Evolutionary conservation across 208 protist species (phyloP).

Genomic region (Porcisia hertigi): DNA sequence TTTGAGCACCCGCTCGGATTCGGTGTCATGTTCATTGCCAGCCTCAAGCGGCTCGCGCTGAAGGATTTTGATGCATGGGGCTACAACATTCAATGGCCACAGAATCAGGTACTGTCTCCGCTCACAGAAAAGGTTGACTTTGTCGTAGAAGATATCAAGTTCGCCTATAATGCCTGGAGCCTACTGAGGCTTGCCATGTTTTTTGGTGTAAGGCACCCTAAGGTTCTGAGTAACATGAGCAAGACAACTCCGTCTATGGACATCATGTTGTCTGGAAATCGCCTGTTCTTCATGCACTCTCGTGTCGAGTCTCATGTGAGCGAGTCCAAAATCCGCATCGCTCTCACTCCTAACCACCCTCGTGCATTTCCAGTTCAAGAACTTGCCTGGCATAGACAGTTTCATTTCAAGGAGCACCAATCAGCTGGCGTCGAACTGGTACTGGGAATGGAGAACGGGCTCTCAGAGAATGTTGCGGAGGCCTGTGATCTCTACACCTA

Average conservation of each 20-base stretch:
- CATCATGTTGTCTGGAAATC: conserved; percentile 61
- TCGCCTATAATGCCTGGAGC: conserved; percentile 88
- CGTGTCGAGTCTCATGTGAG: conserved; percentile 30
- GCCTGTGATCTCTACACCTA: conserved; percentile 62
- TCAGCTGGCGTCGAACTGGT: conserved; percentile 57
- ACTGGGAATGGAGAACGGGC: conserved; percentile 86
- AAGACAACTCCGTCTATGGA: conserved; percentile 75
- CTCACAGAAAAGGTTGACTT: conserved; percentile 45
- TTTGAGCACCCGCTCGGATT: neutral
- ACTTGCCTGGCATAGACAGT: conserved; percentile 38
- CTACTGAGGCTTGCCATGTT: conserved; percentile 78
- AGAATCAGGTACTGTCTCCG: conserved; percentile 27
- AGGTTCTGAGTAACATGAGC: conserved; percentile 55
- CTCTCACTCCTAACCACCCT: conserved; percentile 66
- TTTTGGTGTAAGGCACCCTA: conserved; percentile 65
- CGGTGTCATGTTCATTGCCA: neutral
- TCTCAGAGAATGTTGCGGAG: conserved; percentile 38
- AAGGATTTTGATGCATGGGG: conserved; percentile 86
- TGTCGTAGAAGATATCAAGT: conserved; percentile 85
- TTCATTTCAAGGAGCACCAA: neutral
- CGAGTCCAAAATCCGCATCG: conserved; percentile 37
- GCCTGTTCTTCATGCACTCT: conserved; percentile 74
- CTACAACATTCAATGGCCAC: conserved; percentile 73
- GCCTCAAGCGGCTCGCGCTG: conserved; percentile 1
- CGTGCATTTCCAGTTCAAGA: conserved; percentile 48